Conservation (phyloP, 306 rosid genomes). For the Cucumis sativus region Cucumber_9930_V3 NC_026657.2:33416501-33417000, state of each 20-base stretch:
- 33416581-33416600: no score
- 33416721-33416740: neutral
- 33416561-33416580: neutral
- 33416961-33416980: neutral
- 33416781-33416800: neutral
- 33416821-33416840: neutral
- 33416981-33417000: neutral
- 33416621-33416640: no score
- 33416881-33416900: slow-evolving; percentile 5
- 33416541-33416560: neutral
- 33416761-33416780: neutral
- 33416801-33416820: neutral
- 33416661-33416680: neutral
- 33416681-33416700: neutral
- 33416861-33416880: neutral
- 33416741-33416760: neutral
- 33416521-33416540: no score
- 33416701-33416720: neutral
- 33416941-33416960: neutral
- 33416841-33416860: neutral
- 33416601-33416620: no score
- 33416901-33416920: neutral
- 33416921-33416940: slow-evolving; percentile 3
- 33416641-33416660: neutral
- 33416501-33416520: rapidly evolving